Conservation (phyloP, 1,284 basidiomycete species). For the Ceratobasidium sp. region DNA sequence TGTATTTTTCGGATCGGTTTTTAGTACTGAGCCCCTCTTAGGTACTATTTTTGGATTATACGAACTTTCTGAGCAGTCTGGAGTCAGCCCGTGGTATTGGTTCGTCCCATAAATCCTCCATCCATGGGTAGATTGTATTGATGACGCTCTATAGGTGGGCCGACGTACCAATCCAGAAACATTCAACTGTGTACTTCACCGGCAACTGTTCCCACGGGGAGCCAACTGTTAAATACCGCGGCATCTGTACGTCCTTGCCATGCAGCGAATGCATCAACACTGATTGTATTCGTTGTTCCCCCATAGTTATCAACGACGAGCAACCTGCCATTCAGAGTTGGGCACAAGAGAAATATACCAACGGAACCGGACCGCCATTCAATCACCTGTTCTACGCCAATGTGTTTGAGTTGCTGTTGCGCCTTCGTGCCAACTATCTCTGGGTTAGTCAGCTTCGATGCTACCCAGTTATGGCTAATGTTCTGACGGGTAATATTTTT, state of each 20-base stretch:
- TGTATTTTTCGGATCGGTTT: not conserved
- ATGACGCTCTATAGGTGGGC: conserved; percentile 50
- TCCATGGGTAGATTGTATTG: not conserved
- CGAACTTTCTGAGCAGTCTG: conserved; percentile 79
- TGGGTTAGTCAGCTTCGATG: conserved; percentile 59
- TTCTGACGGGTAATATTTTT: not conserved
- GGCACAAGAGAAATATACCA: conserved; percentile 73
- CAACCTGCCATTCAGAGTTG: conserved; percentile 70
- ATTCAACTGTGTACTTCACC: conserved; percentile 63
- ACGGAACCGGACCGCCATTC: conserved; percentile 73
- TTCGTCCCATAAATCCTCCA: not conserved
- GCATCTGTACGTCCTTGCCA: conserved; percentile 59
- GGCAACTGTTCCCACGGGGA: conserved; percentile 71
- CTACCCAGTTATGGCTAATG: not conserved
- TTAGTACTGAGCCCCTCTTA: conserved; percentile 44
- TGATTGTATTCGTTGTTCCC: not conserved
- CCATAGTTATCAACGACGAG: conserved; percentile 67
- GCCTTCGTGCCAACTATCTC: conserved; percentile 77
- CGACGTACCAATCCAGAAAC: conserved; percentile 65
- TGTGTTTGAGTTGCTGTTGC: conserved; percentile 70
- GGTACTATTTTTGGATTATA: conserved; percentile 75
- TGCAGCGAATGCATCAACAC: not conserved
- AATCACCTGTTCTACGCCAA: conserved; percentile 75
- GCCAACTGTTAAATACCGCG: conserved; percentile 79
- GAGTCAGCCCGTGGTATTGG: conserved; percentile 55